phyloP scores from a whole-genome alignment of 2,329 filamentous ascomycete genomes.

The Penicillium corylophilum region DNA sequence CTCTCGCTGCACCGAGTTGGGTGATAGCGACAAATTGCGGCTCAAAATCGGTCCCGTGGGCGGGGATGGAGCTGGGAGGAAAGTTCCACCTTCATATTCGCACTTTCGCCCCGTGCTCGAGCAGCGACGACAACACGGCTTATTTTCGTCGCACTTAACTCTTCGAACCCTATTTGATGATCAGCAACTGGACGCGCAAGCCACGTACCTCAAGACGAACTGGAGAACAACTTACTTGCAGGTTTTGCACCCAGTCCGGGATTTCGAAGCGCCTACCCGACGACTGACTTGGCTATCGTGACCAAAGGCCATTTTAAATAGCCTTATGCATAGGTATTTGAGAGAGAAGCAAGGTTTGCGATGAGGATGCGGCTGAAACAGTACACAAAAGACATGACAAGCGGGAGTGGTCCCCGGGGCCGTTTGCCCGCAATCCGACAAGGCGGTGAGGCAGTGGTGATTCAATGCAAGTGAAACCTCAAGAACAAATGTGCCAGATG shows the following conservation, averaged over 20 bases:
- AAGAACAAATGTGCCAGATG: not conserved
- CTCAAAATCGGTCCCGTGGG: not conserved
- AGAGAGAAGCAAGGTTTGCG: not conserved
- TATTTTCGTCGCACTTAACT: conserved; percentile 30
- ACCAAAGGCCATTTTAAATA: not conserved
- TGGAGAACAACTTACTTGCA: conserved; percentile 12
- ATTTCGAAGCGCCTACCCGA: conserved; percentile 12
- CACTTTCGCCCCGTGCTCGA: conserved; percentile 20
- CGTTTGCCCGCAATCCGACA: no score
- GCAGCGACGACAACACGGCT: conserved; percentile 20
- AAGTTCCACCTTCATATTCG: conserved; percentile 11
- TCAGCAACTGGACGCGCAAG: not conserved
- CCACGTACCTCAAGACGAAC: not conserved
- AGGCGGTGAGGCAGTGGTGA: not conserved
- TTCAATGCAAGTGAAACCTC: not conserved
- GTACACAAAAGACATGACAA: not conserved
- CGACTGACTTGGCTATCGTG: not conserved
- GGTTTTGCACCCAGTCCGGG: conserved; percentile 16
- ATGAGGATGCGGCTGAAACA: not conserved
- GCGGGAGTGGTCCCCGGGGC: not conserved
- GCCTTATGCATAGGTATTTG: not conserved
- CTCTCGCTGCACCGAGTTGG: conserved; percentile 12
- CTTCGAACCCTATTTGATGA: conserved; percentile 11
- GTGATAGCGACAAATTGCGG: conserved; percentile 1
- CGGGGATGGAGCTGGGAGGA: not conserved